These are phyloP conservation scores for Malassezia psittaci DNA, from an alignment of 1,284 basidiomycete species.

Conservation along the genomic window DNA sequence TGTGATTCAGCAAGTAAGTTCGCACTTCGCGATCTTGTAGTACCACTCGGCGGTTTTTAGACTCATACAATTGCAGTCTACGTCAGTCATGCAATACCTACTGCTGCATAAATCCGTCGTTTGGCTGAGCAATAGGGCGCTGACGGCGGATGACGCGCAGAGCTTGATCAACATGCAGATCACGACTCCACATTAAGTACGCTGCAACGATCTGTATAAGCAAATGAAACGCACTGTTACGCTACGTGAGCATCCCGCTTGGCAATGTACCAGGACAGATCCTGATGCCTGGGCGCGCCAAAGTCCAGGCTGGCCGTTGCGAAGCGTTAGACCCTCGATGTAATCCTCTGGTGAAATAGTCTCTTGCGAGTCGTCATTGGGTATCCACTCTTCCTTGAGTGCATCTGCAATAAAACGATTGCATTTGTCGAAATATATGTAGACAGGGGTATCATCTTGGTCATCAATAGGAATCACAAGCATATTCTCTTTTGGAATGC, in stretches of 20 bases:
- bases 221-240: slow-evolving; percentile 17
- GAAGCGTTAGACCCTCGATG: slow-evolving; percentile 1
- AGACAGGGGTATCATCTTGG: slow-evolving; percentile 44
- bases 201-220: slow-evolving; percentile 40
- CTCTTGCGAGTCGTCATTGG: slow-evolving; percentile 9
- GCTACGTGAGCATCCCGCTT: slow-evolving; percentile 48
- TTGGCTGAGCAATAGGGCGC: slow-evolving; percentile 40
- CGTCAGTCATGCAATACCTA: background rate
- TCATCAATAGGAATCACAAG: slow-evolving; percentile 48
- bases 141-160: slow-evolving; percentile 35
- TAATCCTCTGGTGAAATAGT: background rate
- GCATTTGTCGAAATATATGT: slow-evolving; percentile 41
- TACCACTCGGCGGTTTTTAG: slow-evolving; percentile 44
- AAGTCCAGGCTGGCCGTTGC: slow-evolving; percentile 20
- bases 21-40: slow-evolving; percentile 47
- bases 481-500: slow-evolving; percentile 27
- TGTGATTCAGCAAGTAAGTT: slow-evolving; percentile 48
- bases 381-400: slow-evolving; percentile 27
- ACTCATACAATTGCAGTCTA: slow-evolving; percentile 46
- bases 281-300: slow-evolving; percentile 30
- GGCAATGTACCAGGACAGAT: slow-evolving; percentile 49
- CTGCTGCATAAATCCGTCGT: slow-evolving; percentile 47
- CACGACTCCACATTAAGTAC: slow-evolving; percentile 46
- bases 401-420: slow-evolving; percentile 40
- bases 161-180: slow-evolving; percentile 38